These are phyloP conservation scores for Lichtheimia corymbifera DNA, from an alignment of 371 early-diverging fungal species.

Conservation along the genomic window DNA sequence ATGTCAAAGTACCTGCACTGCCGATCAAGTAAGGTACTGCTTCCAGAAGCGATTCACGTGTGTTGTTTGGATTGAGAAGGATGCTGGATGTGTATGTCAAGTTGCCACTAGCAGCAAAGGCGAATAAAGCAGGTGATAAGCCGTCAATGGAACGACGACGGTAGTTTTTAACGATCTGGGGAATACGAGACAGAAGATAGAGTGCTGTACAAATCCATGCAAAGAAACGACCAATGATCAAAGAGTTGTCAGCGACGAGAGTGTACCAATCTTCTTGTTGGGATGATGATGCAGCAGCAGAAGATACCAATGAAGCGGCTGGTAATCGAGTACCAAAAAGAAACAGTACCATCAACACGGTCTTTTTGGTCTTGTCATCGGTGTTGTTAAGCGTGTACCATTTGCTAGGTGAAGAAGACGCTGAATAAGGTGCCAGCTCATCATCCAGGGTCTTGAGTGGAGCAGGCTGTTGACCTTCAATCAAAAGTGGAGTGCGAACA, in stretches of 20 bases:
- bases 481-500: slow-evolving; percentile 32
- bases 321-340: slow-evolving; percentile 20
- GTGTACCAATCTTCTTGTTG: not conserved
- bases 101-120: slow-evolving; percentile 65
- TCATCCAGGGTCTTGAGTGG: slow-evolving; percentile 15
- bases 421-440: slow-evolving; percentile 41
- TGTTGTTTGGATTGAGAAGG: slow-evolving; percentile 38
- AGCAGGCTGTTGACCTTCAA: slow-evolving; percentile 12
- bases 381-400: slow-evolving; percentile 40
- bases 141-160: slow-evolving; percentile 58
- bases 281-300: slow-evolving; percentile 5
- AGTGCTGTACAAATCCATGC: slow-evolving; percentile 63
- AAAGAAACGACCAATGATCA: slow-evolving; percentile 44
- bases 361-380: slow-evolving; percentile 4
- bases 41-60: slow-evolving; percentile 25
- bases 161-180: slow-evolving; percentile 61
- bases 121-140: slow-evolving; percentile 63
- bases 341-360: slow-evolving; percentile 14
- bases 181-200: slow-evolving; percentile 63
- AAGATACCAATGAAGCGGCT: slow-evolving; percentile 3
- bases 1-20: slow-evolving; percentile 54
- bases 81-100: slow-evolving; percentile 60
- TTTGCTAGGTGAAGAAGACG: slow-evolving; percentile 48
- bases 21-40: slow-evolving; percentile 62
- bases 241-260: slow-evolving; percentile 2